These are phyloP conservation scores for Nigrospora osmanthi DNA, from an alignment of 2,329 filamentous ascomycete genomes.

Conservation along the genomic window DNA sequence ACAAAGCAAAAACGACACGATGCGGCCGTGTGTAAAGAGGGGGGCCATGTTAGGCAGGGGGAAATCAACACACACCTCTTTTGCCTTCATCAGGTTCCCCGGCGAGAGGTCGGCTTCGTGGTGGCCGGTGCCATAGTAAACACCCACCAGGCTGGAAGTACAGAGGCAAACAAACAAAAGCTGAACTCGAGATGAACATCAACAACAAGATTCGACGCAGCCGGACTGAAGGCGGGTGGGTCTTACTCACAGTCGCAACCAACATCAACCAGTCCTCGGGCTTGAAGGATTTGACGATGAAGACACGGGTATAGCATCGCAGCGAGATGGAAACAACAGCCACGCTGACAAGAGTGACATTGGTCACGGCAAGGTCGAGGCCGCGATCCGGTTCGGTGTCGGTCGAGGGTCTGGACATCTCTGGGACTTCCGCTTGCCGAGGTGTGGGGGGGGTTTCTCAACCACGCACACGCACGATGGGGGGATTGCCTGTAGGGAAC, in stretches of 20 bases:
- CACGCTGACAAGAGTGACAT: conserved; percentile 24
- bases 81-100: background rate
- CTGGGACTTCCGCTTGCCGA: no score
- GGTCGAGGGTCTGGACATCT: background rate
- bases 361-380: conserved; percentile 15
- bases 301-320: conserved; percentile 33
- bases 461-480: no score
- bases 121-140: conserved; percentile 2
- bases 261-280: conserved; percentile 19
- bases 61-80: background rate
- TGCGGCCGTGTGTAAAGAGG: no score
- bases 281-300: conserved; percentile 28
- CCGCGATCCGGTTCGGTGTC: conserved; percentile 1
- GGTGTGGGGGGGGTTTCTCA: no score
- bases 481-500: no score
- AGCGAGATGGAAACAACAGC: conserved; percentile 34
- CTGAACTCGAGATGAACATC: background rate
- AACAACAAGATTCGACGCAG: no score
- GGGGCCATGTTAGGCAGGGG: no score
- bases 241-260: conserved; percentile 19
- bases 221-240: no score
- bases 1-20: no score
- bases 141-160: background rate
- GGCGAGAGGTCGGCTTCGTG: background rate
- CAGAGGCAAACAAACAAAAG: background rate